Conservation (phyloP, 2,329 filamentous ascomycete genomes). For the Fonsecaea pugnacius region DNA sequence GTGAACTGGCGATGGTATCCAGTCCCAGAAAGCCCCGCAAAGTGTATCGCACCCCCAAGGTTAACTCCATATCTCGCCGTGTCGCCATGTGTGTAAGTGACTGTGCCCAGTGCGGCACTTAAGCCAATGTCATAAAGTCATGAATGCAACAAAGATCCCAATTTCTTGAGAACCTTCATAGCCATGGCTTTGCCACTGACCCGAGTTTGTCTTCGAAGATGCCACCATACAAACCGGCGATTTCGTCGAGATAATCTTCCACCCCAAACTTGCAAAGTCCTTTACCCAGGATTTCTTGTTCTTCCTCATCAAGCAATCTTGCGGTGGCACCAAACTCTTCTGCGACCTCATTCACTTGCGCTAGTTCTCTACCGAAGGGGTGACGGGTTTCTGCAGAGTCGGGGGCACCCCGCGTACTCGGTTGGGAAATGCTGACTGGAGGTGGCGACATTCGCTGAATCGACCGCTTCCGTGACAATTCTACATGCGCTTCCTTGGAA, state of each 20-base stretch:
- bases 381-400: slow-evolving; percentile 54
- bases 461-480: slow-evolving; percentile 71
- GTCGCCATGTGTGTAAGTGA: slow-evolving; percentile 17
- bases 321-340: slow-evolving; percentile 76
- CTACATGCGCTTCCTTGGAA: slow-evolving; percentile 83
- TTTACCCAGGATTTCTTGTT: slow-evolving; percentile 68
- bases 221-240: slow-evolving; percentile 68
- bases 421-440: slow-evolving; percentile 44
- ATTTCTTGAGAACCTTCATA: slow-evolving; percentile 38
- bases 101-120: slow-evolving; percentile 1
- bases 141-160: slow-evolving; percentile 14
- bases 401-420: slow-evolving; percentile 41
- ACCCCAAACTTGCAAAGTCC: slow-evolving; percentile 76
- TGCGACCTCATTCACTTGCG: slow-evolving; percentile 87
- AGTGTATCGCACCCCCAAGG: neutral
- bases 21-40: neutral
- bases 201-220: slow-evolving; percentile 60
- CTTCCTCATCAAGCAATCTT: slow-evolving; percentile 68
- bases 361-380: slow-evolving; percentile 87
- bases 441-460: slow-evolving; percentile 58
- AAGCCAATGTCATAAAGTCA: slow-evolving; percentile 22
- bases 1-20: neutral
- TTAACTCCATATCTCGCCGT: slow-evolving; percentile 19
- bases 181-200: slow-evolving; percentile 47
- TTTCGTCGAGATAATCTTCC: slow-evolving; percentile 81